These are phyloP conservation scores for Musa troglodytarum DNA, from an alignment of 176 grass and related monocot genomes.

Conservation along the genomic window DNA sequence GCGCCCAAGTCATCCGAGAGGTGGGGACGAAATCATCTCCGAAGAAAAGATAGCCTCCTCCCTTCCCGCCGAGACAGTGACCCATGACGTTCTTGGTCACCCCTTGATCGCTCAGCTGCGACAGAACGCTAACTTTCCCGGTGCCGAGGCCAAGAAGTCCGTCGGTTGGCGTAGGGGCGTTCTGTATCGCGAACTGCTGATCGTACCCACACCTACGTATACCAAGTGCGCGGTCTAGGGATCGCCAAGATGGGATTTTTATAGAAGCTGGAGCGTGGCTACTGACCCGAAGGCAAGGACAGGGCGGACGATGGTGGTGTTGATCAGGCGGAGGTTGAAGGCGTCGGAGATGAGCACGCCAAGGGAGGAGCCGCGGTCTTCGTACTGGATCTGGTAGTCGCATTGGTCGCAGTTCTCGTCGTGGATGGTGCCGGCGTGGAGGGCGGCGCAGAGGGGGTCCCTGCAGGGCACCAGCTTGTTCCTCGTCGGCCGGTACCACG, in stretches of 20 bases:
- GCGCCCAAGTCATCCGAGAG: slow-evolving; percentile 51
- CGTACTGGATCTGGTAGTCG: slow-evolving; percentile 80
- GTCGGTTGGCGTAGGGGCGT: slow-evolving; percentile 42
- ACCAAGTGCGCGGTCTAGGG: not conserved
- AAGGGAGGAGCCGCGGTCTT: slow-evolving; percentile 62
- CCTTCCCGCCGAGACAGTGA: slow-evolving; percentile 71
- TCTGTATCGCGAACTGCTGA: slow-evolving; percentile 37
- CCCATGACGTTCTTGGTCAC: slow-evolving; percentile 83
- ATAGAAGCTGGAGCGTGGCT: not conserved
- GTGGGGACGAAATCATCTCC: slow-evolving; percentile 79
- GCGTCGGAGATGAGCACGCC: slow-evolving; percentile 65
- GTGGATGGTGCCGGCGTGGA: slow-evolving; percentile 16
- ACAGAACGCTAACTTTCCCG: slow-evolving; percentile 63
- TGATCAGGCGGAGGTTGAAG: slow-evolving; percentile 49
- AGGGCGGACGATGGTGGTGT: slow-evolving; percentile 48
- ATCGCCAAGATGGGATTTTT: not conserved
- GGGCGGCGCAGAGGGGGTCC: slow-evolving; percentile 49
- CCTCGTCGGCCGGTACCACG: slow-evolving; percentile 37
- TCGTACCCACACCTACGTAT: slow-evolving; percentile 74
- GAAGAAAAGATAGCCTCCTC: slow-evolving; percentile 90
- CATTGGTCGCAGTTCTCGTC: slow-evolving; percentile 29
- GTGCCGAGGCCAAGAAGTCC: slow-evolving; percentile 79
- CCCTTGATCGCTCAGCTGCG: slow-evolving; percentile 74
- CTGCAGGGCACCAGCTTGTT: slow-evolving; percentile 49
- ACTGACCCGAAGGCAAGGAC: slow-evolving; percentile 67